Evolutionary conservation across 495 filamentous ascomycete species (phyloP), one percentile per base, ranked within the genome.

Genomic region (Aspergillus panamensis): DNA sequence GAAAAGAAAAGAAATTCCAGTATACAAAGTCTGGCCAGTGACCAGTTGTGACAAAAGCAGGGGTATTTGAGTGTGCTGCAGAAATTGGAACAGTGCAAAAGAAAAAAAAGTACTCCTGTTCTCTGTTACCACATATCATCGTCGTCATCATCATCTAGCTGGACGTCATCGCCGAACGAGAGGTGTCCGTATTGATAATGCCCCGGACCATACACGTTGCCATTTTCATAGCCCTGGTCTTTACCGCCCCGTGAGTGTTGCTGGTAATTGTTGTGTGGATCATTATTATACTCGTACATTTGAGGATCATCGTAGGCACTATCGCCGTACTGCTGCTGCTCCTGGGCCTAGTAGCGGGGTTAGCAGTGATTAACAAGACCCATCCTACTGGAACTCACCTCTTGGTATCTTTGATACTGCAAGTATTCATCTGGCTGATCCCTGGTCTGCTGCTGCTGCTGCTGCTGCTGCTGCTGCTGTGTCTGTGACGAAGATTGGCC

Each of bases 341-440:
- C 76, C 67, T 82, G 79, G 55, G 79, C 69, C 72, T 81, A 42
- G 25, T 13, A 52, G 5, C 10, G 31, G 55, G 55, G 14, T 17
- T 20, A 57, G 13, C 20, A 31, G 16, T 48, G 25, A 20, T 6
- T 32, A 2, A 7, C 32, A 30, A 43, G 13, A 19, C 10, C 25
- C 53, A 16, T 29, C 9, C 5, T 21, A 10, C 1, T 10, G 20
- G 42, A 39, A 7, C 81, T 73, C 67, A 87, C 84, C 74, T 87
- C 80, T 68, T 87, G 84, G 62, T 84, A 86, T 62, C 80, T 72
- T 66, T 87, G 84, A 59, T 86, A 87, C 65, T 84, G 81, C 17
- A 64, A 61, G 55, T 82, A 84, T 65, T 86, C 84, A 57, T 85
- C 83, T 20, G 79, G 80, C 61, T 90, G 85, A 44, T 91, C 85